Conservation (phyloP, 2,329 filamentous ascomycete species). For the Aspergillus neoniger region DNA sequence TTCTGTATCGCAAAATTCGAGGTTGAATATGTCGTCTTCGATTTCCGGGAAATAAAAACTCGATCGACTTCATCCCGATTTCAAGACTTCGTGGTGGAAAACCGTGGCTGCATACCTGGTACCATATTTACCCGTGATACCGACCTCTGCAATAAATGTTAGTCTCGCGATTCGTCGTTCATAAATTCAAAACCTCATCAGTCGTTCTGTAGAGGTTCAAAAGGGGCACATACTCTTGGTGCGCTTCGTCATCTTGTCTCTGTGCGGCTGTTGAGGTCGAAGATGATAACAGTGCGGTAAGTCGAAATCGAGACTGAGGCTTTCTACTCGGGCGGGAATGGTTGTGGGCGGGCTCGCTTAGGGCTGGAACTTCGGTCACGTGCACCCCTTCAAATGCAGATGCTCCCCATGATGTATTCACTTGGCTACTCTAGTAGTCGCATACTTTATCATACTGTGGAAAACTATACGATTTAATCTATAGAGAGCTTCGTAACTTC, state of each 20-base stretch:
- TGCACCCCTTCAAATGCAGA: slow-evolving; percentile 17
- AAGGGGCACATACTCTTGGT: slow-evolving; percentile 67
- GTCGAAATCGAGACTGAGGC: slow-evolving; percentile 35
- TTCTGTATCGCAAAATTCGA: slow-evolving; percentile 17
- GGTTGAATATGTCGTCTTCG: slow-evolving; percentile 20
- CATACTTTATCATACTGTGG: not conserved
- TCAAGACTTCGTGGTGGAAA: slow-evolving; percentile 21
- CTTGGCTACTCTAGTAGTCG: not conserved
- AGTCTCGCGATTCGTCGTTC: slow-evolving; percentile 21
- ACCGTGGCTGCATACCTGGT: slow-evolving; percentile 69
- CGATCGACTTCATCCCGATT: slow-evolving; percentile 18
- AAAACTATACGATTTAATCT: no score
- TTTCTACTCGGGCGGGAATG: slow-evolving; percentile 35
- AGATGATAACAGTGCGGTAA: slow-evolving; percentile 39
- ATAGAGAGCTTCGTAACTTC: no score
- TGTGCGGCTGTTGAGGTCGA: slow-evolving; percentile 40
- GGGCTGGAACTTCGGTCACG: slow-evolving; percentile 38
- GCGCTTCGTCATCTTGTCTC: slow-evolving; percentile 85
- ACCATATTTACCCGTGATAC: slow-evolving; percentile 98
- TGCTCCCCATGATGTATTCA: not conserved
- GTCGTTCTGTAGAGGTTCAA: not conserved
- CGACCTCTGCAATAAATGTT: slow-evolving; percentile 66
- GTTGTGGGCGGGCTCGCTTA: slow-evolving; percentile 45
- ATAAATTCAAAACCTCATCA: not conserved
- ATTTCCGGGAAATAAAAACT: slow-evolving; percentile 14